phyloP scores from a whole-genome alignment of 2,329 filamentous ascomycete species.

The Chaetomiaceae sp. region DNA sequence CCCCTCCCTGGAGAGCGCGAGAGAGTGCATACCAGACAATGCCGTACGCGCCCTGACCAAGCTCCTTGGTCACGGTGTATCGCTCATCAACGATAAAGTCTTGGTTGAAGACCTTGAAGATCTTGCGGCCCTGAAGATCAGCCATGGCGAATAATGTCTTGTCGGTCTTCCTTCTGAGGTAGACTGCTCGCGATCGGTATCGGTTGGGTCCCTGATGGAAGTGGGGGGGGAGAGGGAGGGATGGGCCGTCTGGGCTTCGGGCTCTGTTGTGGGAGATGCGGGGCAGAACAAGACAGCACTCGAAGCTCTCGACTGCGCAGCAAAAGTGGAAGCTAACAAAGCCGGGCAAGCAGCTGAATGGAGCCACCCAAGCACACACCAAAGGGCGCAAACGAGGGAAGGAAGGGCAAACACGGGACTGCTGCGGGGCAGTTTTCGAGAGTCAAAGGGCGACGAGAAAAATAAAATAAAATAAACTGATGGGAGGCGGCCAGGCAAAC shows the following conservation, averaged over 20 bases:
- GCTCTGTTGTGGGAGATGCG: constrained; percentile 7
- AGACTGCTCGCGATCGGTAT: no score
- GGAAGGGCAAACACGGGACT: no score
- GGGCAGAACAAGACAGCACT: not conserved
- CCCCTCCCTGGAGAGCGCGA: no score
- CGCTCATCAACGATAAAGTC: constrained; percentile 98
- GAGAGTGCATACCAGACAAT: constrained; percentile 75
- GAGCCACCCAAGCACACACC: not conserved
- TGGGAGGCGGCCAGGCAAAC: no score
- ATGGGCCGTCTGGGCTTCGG: no score
- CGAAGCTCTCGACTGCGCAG: not conserved
- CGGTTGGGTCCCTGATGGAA: not conserved
- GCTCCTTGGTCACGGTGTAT: constrained; percentile 97
- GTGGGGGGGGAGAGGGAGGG: constrained; percentile 1
- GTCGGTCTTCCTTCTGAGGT: no score
- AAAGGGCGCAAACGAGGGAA: not conserved
- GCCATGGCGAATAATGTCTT: constrained; percentile 27
- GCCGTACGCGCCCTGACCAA: constrained; percentile 96
- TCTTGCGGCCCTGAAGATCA: constrained; percentile 59
- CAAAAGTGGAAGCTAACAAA: not conserved
- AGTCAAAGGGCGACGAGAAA: not conserved
- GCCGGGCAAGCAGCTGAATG: constrained; percentile 1
- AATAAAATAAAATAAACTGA: not conserved
- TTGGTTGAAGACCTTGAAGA: constrained; percentile 99
- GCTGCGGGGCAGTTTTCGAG: not conserved